A percentile compares a stretch with the other conserved stretches of the same genome.
phyloP scores from a whole-genome alignment of 2,329 filamentous ascomycete genomes.

The Fusarium lateritium region DNA sequence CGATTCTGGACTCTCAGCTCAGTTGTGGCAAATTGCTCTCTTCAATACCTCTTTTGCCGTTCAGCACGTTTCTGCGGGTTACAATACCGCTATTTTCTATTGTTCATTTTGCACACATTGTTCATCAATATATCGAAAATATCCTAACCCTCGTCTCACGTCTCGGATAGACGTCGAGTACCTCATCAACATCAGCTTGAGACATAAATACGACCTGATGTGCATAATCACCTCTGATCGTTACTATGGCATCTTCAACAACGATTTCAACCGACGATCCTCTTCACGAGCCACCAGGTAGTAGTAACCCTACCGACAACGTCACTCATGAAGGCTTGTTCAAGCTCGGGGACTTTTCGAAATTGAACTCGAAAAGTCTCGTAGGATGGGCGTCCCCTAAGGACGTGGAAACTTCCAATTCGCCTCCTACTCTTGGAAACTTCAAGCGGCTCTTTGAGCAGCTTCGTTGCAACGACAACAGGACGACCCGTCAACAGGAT shows the following conservation, averaged over 20 bases:
- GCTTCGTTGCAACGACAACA: conserved; percentile 17
- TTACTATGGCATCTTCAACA: conserved; percentile 34
- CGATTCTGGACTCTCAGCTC: conserved; percentile 3
- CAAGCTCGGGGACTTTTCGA: conserved; percentile 39
- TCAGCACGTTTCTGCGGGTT: background rate
- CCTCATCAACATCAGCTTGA: background rate
- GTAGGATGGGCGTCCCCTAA: conserved; percentile 25
- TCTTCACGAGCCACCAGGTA: conserved; percentile 38
- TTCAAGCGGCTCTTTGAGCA: conserved; percentile 37
- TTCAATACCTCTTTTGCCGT: conserved; percentile 4
- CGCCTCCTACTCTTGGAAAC: conserved; percentile 31
- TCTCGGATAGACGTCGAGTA: conserved; percentile 15
- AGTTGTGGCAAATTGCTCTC: conserved; percentile 19
- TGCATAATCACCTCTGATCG: conserved; percentile 13
- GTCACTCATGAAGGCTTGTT: background rate
- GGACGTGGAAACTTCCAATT: background rate
- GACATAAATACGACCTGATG: conserved; percentile 21
- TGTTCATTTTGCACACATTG: background rate
- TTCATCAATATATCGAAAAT: background rate
- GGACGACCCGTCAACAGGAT: background rate
- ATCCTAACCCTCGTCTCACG: background rate
- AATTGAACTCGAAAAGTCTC: conserved; percentile 17
- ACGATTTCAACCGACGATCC: conserved; percentile 28
- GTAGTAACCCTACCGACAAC: background rate
- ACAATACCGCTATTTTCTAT: background rate